Base-by-base conservation (phyloP, 208 protist genomes). In the Crithidia sp. region DNA sequence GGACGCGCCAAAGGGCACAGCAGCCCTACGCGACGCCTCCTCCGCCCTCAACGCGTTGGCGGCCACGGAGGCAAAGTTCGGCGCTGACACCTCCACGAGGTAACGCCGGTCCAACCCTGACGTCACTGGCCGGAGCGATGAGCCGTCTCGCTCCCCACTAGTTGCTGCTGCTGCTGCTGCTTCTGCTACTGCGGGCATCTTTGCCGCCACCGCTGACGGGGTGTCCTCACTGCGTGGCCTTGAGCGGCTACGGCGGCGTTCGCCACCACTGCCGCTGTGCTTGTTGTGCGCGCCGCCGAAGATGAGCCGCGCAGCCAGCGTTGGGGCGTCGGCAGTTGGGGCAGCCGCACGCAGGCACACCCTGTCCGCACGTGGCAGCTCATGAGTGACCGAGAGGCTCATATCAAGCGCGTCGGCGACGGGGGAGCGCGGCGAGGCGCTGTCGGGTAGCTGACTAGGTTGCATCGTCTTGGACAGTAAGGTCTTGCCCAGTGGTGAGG, bases 21-120 rank as follows among this genome's bases (percentile, higher is more conserved):
- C 45, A 14, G 45, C 45, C 12, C 9, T 13, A 45, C 57, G 28
- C 37, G 41, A 13, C n/a, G 37, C 19, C 59, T 50, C 7, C 59
- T 13, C 41, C 12, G 43, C 7, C 59, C 52, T 4, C 17, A 14
- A 4, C 16, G 49, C 49, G 12, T 44, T 55, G 17, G 50, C 62
- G 16, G 49, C 62, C 62, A 57, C 37, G 13, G 62, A 36, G 3
- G 37, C 50, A 6, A 67, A 19, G 50, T 55, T 67, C 45, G 43
- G 16, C 6, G n/a, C 61, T 3, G 61, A 66, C 6, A 66, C 61
- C 13, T 66, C 61, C 10, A 41, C 45, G 6, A 7, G 14, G 45
- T 66, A 66, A 7, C 61, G 45, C 19, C 43, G 28, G 45, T 66
- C 61, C n/a, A 19, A 19, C 45, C 39, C 9, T 19, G 43, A n/a